Conservation (phyloP, 768 basidiomycete genomes). For the Phlebiopsis flavidoalba region DNA sequence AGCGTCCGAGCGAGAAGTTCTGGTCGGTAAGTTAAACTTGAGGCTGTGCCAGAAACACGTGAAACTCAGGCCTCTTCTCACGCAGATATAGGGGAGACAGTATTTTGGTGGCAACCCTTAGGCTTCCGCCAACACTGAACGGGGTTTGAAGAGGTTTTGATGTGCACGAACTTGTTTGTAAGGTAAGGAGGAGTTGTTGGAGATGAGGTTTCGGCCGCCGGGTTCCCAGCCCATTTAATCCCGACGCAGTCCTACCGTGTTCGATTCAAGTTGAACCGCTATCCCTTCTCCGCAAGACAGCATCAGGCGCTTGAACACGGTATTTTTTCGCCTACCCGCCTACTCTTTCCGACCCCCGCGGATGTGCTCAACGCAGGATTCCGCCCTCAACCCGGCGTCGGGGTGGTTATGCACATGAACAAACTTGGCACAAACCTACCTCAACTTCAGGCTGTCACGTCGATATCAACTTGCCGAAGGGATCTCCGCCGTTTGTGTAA, state of each 20-base stretch:
- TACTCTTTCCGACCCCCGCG: slow-evolving; percentile 40
- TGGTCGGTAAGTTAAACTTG: slow-evolving; percentile 38
- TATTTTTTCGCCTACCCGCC: slow-evolving; percentile 33
- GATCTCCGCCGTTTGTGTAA: slow-evolving; percentile 52
- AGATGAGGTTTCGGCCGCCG: slow-evolving; percentile 40
- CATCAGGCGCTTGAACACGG: slow-evolving; percentile 45
- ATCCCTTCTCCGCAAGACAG: slow-evolving; percentile 48
- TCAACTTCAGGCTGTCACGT: slow-evolving; percentile 46
- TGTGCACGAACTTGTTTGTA: slow-evolving; percentile 50
- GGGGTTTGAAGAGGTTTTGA: slow-evolving; percentile 34
- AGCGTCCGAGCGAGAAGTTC: slow-evolving; percentile 53
- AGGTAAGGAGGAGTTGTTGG: slow-evolving; percentile 35
- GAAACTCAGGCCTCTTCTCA: slow-evolving; percentile 19
- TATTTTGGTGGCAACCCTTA: slow-evolving; percentile 22
- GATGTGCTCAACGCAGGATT: slow-evolving; percentile 4
- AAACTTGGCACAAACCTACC: slow-evolving; percentile 35
- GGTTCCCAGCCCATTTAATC: slow-evolving; percentile 32
- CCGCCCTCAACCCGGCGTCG: slow-evolving; percentile 18
- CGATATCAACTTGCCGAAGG: slow-evolving; percentile 41
- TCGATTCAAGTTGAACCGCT: slow-evolving; percentile 50
- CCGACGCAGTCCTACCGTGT: slow-evolving; percentile 42
- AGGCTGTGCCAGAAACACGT: not conserved
- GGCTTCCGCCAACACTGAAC: slow-evolving; percentile 13
- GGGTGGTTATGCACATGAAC: slow-evolving; percentile 16
- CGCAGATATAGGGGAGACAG: slow-evolving; percentile 27